A percentile compares a stretch with the other conserved stretches of the same genome.
Conservation (phyloP, 805 yeast genomes). For the Zygosaccharomyces rouxii region DNA sequence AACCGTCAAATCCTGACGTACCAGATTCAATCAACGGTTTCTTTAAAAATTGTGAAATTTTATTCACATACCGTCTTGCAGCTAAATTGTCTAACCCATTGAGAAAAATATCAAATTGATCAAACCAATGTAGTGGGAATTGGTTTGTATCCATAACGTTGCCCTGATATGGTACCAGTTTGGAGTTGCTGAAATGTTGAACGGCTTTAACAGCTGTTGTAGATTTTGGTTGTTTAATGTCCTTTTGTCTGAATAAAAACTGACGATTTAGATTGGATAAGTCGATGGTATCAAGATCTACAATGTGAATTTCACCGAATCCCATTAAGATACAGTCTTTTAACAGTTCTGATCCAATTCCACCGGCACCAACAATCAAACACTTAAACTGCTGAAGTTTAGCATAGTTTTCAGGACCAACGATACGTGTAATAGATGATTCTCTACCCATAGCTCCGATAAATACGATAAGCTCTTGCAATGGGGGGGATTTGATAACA, state of each 20-base stretch:
- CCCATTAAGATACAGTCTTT: slow-evolving; percentile 77
- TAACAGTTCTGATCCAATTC: slow-evolving; percentile 88
- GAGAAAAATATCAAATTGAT: slow-evolving; percentile 70
- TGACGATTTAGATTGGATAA: slow-evolving; percentile 89
- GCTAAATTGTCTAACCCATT: slow-evolving; percentile 93
- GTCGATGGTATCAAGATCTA: slow-evolving; percentile 95
- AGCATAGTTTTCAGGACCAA: slow-evolving; percentile 27
- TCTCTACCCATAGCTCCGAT: slow-evolving; percentile 20
- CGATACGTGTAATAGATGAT: slow-evolving; percentile 21
- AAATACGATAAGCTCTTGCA: not conserved
- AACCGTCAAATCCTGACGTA: slow-evolving; percentile 92
- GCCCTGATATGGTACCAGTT: slow-evolving; percentile 75
- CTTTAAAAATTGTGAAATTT: slow-evolving; percentile 66
- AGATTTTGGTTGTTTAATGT: slow-evolving; percentile 85
- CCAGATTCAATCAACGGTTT: slow-evolving; percentile 90
- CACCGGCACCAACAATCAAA: slow-evolving; percentile 91
- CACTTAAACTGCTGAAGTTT: slow-evolving; percentile 46
- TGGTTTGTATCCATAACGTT: slow-evolving; percentile 72
- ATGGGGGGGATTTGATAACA: not conserved
- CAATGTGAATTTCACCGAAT: slow-evolving; percentile 81
- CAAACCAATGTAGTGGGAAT: slow-evolving; percentile 75
- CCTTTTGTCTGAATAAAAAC: slow-evolving; percentile 82
- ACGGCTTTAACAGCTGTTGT: slow-evolving; percentile 83
- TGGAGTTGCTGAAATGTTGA: slow-evolving; percentile 58
- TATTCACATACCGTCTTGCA: slow-evolving; percentile 87